A percentile compares a stretch with the other conserved stretches of the same genome.
These are phyloP conservation scores for Extremus antarcticus DNA, from an alignment of 495 filamentous ascomycete species.

Conservation along the genomic window DNA sequence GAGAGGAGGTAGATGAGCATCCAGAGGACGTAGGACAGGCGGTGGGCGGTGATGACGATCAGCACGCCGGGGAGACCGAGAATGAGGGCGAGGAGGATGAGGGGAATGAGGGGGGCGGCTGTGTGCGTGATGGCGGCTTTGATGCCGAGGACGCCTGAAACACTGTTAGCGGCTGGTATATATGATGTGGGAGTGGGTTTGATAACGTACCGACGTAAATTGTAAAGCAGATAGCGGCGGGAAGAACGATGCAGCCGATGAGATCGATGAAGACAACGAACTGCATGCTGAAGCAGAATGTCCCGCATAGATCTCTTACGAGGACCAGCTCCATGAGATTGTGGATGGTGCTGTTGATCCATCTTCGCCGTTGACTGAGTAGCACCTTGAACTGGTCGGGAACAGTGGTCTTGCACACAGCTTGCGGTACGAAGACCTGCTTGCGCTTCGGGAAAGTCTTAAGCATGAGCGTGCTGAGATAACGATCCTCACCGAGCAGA, in stretches of 20 bases:
- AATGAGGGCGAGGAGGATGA: conserved; percentile 83
- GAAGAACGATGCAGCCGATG: conserved; percentile 85
- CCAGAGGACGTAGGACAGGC: conserved; percentile 87
- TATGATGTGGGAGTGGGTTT: no score
- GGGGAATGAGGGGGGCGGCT: conserved; percentile 67
- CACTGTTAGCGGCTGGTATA: no score
- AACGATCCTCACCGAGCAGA: conserved; percentile 93
- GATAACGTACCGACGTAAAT: conserved; percentile 74
- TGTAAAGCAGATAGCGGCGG: conserved; percentile 92
- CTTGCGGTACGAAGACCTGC: conserved; percentile 96
- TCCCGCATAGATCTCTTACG: conserved; percentile 92
- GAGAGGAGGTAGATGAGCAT: conserved; percentile 93
- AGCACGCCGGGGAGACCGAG: conserved; percentile 87
- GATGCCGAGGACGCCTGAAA: conserved; percentile 72
- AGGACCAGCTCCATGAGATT: conserved; percentile 96
- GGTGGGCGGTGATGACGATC: conserved; percentile 92
- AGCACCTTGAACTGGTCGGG: conserved; percentile 88
- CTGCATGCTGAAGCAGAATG: conserved; percentile 99
- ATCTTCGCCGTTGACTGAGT: conserved; percentile 85
- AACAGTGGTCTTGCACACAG: conserved; percentile 95
- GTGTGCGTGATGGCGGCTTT: conserved; percentile 49
- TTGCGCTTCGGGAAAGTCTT: conserved; percentile 98
- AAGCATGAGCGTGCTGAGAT: conserved; percentile 92
- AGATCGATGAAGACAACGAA: conserved; percentile 96
- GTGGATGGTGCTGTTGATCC: conserved; percentile 99